Percentiles rank a stretch among this genome's conserved stretches.
Evolutionary conservation across 208 protist species (phyloP).

Genomic region (Leishmania tropica): DNA sequence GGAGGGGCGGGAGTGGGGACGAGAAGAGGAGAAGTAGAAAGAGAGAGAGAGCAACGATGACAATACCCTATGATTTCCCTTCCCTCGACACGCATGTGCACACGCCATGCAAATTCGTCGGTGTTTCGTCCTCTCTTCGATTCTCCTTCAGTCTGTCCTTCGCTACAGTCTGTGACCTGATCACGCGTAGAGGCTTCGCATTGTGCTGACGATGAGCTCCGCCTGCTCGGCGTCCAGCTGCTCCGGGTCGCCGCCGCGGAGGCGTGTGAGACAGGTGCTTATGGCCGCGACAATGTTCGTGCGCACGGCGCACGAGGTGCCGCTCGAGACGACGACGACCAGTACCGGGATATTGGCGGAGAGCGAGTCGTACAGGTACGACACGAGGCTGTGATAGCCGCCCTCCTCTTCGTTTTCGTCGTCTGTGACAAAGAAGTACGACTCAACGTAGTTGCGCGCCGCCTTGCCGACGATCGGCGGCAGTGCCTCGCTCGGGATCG

Average conservation of each 20-base stretch:
- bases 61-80: no score
- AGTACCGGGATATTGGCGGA: constrained; percentile 35
- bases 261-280: constrained; percentile 29
- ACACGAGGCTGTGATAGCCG: constrained; percentile 44
- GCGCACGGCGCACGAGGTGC: constrained; percentile 25
- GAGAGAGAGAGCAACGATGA: background rate
- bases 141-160: constrained; percentile 4
- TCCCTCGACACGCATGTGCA: background rate
- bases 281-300: constrained; percentile 54
- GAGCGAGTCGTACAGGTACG: constrained; percentile 41
- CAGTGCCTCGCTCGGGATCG: constrained; percentile 15
- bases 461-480: constrained; percentile 42
- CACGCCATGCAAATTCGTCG: background rate
- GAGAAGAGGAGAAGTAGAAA: no score
- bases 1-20: background rate
- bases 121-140: background rate
- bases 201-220: constrained; percentile 37
- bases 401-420: constrained; percentile 34
- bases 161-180: background rate
- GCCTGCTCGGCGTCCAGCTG: constrained; percentile 43
- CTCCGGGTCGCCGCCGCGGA: constrained; percentile 14
- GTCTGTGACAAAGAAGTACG: constrained; percentile 66
- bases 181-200: constrained; percentile 39
- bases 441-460: constrained; percentile 41
- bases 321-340: constrained; percentile 45